Percentiles rank a stretch among this genome's conserved stretches.
These are phyloP conservation scores for Colletotrichum australisinense DNA, from an alignment of 2,329 filamentous ascomycete genomes.

Conservation along the genomic window DNA sequence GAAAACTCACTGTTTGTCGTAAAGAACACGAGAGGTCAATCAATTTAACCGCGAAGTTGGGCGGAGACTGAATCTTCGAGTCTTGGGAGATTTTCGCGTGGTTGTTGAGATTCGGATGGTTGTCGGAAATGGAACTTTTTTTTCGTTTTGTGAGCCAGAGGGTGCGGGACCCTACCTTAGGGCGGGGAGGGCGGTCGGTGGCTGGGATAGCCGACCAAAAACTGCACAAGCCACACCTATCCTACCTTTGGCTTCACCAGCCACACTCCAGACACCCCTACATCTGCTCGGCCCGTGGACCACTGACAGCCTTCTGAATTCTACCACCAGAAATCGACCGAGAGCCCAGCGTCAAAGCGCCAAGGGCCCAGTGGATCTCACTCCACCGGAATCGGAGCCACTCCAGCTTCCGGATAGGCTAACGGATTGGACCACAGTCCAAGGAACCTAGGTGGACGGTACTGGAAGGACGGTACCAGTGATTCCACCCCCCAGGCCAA, in stretches of 20 bases:
- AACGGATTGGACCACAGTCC: neutral
- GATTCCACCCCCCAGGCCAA: slow-evolving; percentile 30
- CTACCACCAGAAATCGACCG: neutral
- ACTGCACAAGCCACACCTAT: slow-evolving; percentile 13
- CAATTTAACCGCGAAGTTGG: slow-evolving; percentile 97
- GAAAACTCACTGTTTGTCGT: slow-evolving; percentile 49
- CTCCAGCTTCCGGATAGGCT: slow-evolving; percentile 15
- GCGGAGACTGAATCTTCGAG: slow-evolving; percentile 99
- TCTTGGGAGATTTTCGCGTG: slow-evolving; percentile 63
- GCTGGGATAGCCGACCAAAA: neutral
- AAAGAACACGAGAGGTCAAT: slow-evolving; percentile 95
- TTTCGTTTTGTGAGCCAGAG: slow-evolving; percentile 37
- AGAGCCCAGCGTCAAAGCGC: no score
- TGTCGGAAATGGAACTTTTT: slow-evolving; percentile 40
- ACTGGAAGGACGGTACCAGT: slow-evolving; percentile 27
- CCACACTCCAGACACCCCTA: neutral
- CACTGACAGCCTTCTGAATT: neutral
- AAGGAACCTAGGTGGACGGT: slow-evolving; percentile 3
- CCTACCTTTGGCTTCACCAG: neutral
- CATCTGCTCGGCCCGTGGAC: neutral
- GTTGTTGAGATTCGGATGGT: slow-evolving; percentile 36
- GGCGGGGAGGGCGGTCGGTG: slow-evolving; percentile 23
- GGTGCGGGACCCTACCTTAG: slow-evolving; percentile 36
- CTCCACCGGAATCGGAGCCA: slow-evolving; percentile 22
- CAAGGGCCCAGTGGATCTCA: neutral